phyloP scores from a whole-genome alignment of 2,329 filamentous ascomycete species.

The Ambrosiella beaveri region DNA sequence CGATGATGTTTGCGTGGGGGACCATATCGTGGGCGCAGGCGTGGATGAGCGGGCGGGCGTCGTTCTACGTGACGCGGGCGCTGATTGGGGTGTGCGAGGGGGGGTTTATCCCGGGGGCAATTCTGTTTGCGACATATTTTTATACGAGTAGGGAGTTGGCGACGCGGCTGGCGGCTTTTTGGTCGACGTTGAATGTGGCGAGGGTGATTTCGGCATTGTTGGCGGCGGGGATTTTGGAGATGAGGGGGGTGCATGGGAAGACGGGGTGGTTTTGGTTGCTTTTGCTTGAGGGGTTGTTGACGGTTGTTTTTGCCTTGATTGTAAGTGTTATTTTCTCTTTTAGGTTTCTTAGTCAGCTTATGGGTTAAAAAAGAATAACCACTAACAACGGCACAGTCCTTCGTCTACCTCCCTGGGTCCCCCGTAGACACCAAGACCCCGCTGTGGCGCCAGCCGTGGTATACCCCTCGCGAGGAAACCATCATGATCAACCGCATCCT shows the following conservation, averaged over 20 bases:
- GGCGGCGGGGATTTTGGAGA: conserved; percentile 49
- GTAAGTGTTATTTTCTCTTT: conserved; percentile 1
- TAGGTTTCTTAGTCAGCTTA: neutral
- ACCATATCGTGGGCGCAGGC: conserved; percentile 29
- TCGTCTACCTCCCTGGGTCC: conserved; percentile 43
- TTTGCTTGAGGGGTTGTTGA: conserved; percentile 50
- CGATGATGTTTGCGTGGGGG: conserved; percentile 31
- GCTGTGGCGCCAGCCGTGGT: conserved; percentile 40
- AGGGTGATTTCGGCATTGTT: conserved; percentile 25
- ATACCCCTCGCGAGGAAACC: conserved; percentile 36
- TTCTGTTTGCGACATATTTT: conserved; percentile 54
- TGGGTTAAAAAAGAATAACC: neutral
- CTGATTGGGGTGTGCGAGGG: conserved; percentile 37
- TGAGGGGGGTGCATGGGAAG: conserved; percentile 39
- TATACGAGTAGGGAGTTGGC: conserved; percentile 53
- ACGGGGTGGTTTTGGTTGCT: conserved; percentile 46
- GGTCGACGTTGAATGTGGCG: conserved; percentile 33
- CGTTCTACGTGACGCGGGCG: conserved; percentile 34
- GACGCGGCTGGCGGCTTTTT: conserved; percentile 50
- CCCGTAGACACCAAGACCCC: conserved; percentile 46
- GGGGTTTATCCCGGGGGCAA: conserved; percentile 41
- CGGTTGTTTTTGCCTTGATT: conserved; percentile 42
- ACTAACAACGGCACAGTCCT: conserved; percentile 23
- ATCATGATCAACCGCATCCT: conserved; percentile 39
- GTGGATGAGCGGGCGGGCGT: conserved; percentile 29